Evolutionary conservation across 129 eudicot species (phyloP), one percentile per base, ranked within the genome.

Genomic region (Glebionis coronaria): DNA sequence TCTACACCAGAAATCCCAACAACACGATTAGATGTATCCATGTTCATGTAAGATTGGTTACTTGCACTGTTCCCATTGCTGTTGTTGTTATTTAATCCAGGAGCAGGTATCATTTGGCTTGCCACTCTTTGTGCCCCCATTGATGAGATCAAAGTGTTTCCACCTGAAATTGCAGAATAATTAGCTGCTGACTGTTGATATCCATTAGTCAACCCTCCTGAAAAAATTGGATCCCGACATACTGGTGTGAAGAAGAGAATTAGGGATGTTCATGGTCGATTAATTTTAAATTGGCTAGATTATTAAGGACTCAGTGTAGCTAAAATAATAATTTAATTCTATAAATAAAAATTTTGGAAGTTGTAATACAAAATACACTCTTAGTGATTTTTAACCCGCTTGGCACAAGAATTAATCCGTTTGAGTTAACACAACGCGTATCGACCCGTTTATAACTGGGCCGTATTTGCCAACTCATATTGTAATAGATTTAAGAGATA

Each of bases 81-180:
- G 46, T 44, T 71, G 15, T 40, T 77, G 70, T 67, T 73, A 71
- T 52, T 80, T 49, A 92, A 82, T 74, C 95, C 96, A 70, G 98
- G 96, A 69, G 98, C 86, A 45, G 98, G 98, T 56, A 92, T 92
- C 98, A 92, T 92, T 80, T 88, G 98, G 82, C 95, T 84, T 12
- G 83, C 77, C 83, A 82, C 71, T 84, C 90, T 86, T 67, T 86
- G 95, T 64, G 66, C 91, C 61, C 84, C 80, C 73, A 79, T 71
- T 15, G 88, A 84, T 42, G 89, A 31, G 15, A 61, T 77, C 59
- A 81, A 66, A 59, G 56, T 81, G 74, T 78, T 86, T 53, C 91
- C 84, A 63, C 76, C 79, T 25, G 86, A 63, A 69, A 67, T 80
- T 27, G 61, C 49, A 3, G 87, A 60, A 71, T 80, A 82, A 65